Base-by-base conservation (phyloP, 1,284 basidiomycete species). In the Fomitiporia mediterranea region DNA sequence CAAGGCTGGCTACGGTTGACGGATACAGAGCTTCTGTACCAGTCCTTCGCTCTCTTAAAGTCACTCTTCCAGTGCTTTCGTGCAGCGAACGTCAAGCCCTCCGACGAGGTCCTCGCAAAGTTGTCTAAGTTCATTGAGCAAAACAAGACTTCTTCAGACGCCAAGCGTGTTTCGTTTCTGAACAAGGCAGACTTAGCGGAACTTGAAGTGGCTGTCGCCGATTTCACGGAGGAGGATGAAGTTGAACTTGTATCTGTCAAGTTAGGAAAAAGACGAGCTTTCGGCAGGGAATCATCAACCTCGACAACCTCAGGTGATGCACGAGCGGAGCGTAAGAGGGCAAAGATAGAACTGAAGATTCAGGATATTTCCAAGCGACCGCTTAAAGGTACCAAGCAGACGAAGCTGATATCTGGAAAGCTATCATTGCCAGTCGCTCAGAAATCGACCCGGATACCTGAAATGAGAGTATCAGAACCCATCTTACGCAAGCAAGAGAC, bases 1-100 rank as follows among this genome's bases (percentile, higher is more conserved):
- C 77, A 86, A 8, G 78, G 82, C 51, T 98, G 94, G 94, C 73
- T 98, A 53, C 84, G 94, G 21, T 75, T 98, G 39, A 97, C 93
- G 19, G 92, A 98, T 65, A 81, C 86, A 63, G 93, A 95, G 66
- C 77, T 94, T 6, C 72, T 96, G 0, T 87, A 94, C 68, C 94
- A 96, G 64, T 86, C 92, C 0, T 92, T 90, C 61, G 78, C 89
- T 55, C 74, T 97, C 6, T 72, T 96, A 44, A 86, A 89, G 65
- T 82, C 85, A 7, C 75, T 96, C 32, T 74, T 95, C 44, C 78
- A 81, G 27, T 81, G 85, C 59, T 89, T 91, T 69, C 74, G 75
- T 47, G 77, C 80, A 47, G 78, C 78, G 3, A 70, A 74, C 11
- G 72, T 82, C 7, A 71, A 68, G 2, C 88, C 86, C 1, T 72